Base-by-base conservation (phyloP, 2,329 filamentous ascomycete genomes). In the Trichoderma afroharzianum region DNA sequence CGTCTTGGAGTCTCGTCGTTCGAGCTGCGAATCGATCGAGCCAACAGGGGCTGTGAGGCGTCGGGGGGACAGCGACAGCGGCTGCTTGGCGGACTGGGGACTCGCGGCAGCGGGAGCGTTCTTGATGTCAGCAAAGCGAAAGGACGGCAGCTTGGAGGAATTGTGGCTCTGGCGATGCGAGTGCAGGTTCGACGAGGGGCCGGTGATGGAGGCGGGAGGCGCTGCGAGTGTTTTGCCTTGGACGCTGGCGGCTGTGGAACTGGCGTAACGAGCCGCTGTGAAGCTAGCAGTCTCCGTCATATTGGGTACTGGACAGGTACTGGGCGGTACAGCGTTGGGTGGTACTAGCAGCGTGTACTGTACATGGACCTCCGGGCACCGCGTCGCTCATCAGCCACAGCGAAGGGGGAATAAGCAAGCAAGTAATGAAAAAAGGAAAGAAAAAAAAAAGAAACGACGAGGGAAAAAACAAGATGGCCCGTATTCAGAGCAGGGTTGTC, bases 101-200 rank as follows among this genome's bases (percentile, higher is more conserved):
- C 70, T 71, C 68, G 75, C 73, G 73, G 74, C 75, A 74, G 72
- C 71, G 73, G 75, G 73, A 61, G 63, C 75, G 72, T 71, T 82
- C 70, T 80, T 80, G 69, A 85, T 80, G 79, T 88, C 86, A 74
- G 82, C 84, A 76, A 87, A 86, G 72, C 86, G 86, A 78, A 85
- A 87, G 26, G 86, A 83, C 32, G 87, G 86, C 74, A 88, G 79
- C 75, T 88, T 88, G 73, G 86, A 88, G 50, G 86, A 84, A 76
- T 83, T 88, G 78, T 88, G 84, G 77, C 78, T 85, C 74, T 86
- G 85, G 69, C 86, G 85, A 78, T 88, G 86, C 58, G 80, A 78
- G 75, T 88, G 85, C 68, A 78, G 73, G 71, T 73, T 75, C 67
- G 74, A 66, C 70, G 74, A 72, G 62, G 72, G 72, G 70, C 63